A percentile compares a stretch with the other conserved stretches of the same genome.
Conservation (phyloP, 1,284 basidiomycete genomes). For the Irpex sp. region DNA sequence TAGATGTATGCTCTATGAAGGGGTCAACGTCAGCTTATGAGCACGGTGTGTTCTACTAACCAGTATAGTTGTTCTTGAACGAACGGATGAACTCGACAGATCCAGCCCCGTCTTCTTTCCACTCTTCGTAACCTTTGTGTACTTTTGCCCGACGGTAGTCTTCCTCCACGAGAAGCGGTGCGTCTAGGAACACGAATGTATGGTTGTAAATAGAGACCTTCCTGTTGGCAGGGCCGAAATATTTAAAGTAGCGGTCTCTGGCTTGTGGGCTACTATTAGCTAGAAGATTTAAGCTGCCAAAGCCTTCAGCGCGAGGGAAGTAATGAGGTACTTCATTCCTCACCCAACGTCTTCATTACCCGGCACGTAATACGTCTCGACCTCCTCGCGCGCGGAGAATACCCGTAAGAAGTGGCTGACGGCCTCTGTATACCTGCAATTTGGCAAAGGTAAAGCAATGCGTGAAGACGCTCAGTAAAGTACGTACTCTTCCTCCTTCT, state of each 20-base stretch:
- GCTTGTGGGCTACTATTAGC: slow-evolving; percentile 9
- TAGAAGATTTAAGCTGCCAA: slow-evolving; percentile 21
- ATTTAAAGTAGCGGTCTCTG: slow-evolving; percentile 54
- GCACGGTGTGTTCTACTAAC: slow-evolving; percentile 29
- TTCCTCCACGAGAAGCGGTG: slow-evolving; percentile 77
- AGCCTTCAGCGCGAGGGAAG: slow-evolving; percentile 14
- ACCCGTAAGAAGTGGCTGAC: slow-evolving; percentile 57
- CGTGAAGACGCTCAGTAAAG: not conserved
- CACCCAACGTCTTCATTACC: slow-evolving; percentile 87
- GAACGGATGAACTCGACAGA: slow-evolving; percentile 70
- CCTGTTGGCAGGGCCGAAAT: slow-evolving; percentile 67
- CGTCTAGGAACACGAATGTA: slow-evolving; percentile 71
- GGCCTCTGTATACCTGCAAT: slow-evolving; percentile 58
- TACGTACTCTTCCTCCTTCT: slow-evolving; percentile 63
- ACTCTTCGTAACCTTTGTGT: slow-evolving; percentile 37
- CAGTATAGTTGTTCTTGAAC: slow-evolving; percentile 32
- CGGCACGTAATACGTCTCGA: slow-evolving; percentile 65
- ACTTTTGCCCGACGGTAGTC: slow-evolving; percentile 60
- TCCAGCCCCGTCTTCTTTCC: slow-evolving; percentile 55
- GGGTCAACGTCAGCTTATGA: not conserved
- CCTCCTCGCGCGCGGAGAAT: slow-evolving; percentile 42
- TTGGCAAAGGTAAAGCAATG: slow-evolving; percentile 8
- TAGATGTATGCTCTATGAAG: not conserved
- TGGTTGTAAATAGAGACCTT: slow-evolving; percentile 61
- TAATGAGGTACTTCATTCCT: slow-evolving; percentile 20